These are phyloP conservation scores for Trichothecium roseum DNA, from an alignment of 2,329 filamentous ascomycete species.

Conservation along the genomic window DNA sequence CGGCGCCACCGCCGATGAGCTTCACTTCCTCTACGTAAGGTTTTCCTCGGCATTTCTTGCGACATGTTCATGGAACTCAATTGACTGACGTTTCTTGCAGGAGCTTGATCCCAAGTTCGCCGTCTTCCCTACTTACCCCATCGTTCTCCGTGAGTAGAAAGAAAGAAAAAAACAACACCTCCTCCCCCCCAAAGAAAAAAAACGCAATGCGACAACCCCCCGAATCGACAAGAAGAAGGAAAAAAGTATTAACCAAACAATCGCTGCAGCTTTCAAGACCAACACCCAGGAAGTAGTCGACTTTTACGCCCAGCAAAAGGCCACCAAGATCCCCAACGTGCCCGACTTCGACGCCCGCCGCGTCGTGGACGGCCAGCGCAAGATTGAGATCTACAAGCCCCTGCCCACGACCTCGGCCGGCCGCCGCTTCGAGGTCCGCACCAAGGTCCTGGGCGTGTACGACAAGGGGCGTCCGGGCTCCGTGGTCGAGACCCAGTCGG, in stretches of 20 bases:
- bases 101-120: conserved; percentile 81
- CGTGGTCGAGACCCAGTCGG: conserved; percentile 69
- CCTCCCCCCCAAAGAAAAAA: too few relatives aligned
- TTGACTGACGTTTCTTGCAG: conserved; percentile 28
- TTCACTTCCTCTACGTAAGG: conserved; percentile 80
- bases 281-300: conserved; percentile 67
- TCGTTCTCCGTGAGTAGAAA: conserved; percentile 58
- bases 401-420: conserved; percentile 64
- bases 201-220: too few relatives aligned
- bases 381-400: conserved; percentile 65
- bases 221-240: too few relatives aligned
- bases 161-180: neutral
- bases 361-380: conserved; percentile 76
- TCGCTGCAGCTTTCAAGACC: conserved; percentile 58
- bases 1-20: conserved; percentile 73
- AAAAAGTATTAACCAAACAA: neutral
- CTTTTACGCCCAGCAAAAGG: conserved; percentile 65
- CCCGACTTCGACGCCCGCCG: conserved; percentile 66
- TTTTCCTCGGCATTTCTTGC: conserved; percentile 5
- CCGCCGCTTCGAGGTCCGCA: conserved; percentile 63
- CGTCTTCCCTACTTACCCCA: conserved; percentile 81
- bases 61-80: neutral
- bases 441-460: conserved; percentile 74
- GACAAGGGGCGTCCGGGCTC: conserved; percentile 81
- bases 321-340: conserved; percentile 60